These are phyloP conservation scores for Candida ovalis DNA, from an alignment of 805 yeast species.

Conservation along the genomic window DNA sequence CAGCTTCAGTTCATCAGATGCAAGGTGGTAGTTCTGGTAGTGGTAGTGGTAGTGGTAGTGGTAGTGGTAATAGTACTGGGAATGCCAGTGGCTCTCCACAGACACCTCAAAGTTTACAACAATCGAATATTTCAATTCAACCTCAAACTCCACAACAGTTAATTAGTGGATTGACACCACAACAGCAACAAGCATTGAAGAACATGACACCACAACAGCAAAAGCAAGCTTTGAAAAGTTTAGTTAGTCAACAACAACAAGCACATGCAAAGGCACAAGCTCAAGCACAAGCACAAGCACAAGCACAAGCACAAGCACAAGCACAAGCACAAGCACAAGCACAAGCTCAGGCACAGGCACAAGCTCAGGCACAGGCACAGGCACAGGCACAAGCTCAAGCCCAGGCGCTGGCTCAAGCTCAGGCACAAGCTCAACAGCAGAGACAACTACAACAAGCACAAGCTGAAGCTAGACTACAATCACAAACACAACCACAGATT, in stretches of 20 bases:
- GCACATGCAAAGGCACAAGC: slow-evolving; percentile 24
- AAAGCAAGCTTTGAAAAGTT: slow-evolving; percentile 31
- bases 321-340: slow-evolving; percentile 8
- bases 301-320: slow-evolving; percentile 3
- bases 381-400: slow-evolving; percentile 7
- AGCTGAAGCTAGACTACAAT: slow-evolving; percentile 1
- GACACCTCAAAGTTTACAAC: slow-evolving; percentile 13
- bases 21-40: too few relatives aligned
- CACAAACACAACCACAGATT: not conserved
- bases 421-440: slow-evolving; percentile 6
- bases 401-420: slow-evolving; percentile 3
- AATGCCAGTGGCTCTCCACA: too few relatives aligned
- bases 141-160: slow-evolving; percentile 28
- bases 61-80: too few relatives aligned
- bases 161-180: slow-evolving; percentile 18
- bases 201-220: slow-evolving; percentile 42
- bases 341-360: slow-evolving; percentile 7
- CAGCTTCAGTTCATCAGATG: slow-evolving; percentile 17
- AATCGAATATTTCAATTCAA: slow-evolving; percentile 13
- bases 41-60: too few relatives aligned
- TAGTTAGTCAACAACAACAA: slow-evolving; percentile 19
- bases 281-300: not conserved
- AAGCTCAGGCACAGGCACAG: slow-evolving; percentile 12
- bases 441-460: slow-evolving; percentile 7
- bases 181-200: slow-evolving; percentile 28